A percentile compares a stretch with the other conserved stretches of the same genome.
These are phyloP conservation scores for Cordyceps javanica DNA, from an alignment of 2,329 filamentous ascomycete genomes.

Conservation along the genomic window DNA sequence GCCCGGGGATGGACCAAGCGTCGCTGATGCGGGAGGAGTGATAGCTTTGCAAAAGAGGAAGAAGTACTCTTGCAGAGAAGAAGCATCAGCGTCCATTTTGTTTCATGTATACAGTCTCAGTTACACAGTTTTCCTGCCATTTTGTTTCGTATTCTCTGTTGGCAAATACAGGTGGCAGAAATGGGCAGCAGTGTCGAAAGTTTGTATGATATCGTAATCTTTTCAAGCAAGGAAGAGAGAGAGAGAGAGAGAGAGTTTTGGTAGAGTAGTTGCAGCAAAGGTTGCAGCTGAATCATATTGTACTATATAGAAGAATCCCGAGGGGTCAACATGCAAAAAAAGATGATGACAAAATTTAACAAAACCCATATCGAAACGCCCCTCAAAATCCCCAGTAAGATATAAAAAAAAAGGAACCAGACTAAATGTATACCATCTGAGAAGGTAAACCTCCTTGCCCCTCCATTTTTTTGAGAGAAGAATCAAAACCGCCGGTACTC, in stretches of 20 bases:
- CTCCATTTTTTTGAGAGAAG: neutral
- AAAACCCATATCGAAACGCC: neutral
- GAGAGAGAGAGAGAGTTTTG: neutral
- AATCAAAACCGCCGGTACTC: neutral
- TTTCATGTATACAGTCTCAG: neutral
- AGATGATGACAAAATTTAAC: no score
- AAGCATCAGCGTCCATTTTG: neutral
- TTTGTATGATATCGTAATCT: neutral
- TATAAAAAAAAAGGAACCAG: neutral
- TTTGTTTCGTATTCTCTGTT: neutral
- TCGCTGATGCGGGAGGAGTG: conserved; percentile 21
- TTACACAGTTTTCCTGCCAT: neutral
- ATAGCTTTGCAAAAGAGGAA: no score
- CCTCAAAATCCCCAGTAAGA: neutral
- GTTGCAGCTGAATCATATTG: conserved; percentile 1
- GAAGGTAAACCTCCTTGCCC: no score
- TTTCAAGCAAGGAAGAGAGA: neutral
- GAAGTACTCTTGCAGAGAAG: no score
- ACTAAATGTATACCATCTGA: neutral
- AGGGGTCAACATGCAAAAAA: neutral
- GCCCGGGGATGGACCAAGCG: conserved; percentile 36
- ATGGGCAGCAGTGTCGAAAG: neutral
- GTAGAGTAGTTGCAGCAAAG: neutral
- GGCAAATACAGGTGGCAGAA: neutral
- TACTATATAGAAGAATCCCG: conserved; percentile 5